A percentile compares a stretch with the other conserved stretches of the same genome.
Evolutionary conservation across 2,329 filamentous ascomycete species (phyloP).

Genomic region (Trichoderma pleuroti): DNA sequence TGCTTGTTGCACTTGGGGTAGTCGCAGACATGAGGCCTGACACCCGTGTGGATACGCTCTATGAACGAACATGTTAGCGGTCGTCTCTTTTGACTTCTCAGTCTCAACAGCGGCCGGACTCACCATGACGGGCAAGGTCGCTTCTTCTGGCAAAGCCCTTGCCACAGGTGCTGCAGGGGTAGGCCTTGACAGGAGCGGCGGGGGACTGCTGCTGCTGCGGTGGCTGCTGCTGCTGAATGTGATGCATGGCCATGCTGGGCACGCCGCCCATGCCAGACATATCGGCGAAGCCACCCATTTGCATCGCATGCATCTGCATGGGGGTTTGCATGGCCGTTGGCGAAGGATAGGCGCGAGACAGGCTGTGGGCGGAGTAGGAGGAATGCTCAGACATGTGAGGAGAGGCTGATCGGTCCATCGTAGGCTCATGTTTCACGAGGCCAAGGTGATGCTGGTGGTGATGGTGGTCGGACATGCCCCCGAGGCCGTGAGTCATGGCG

Average conservation of each 20-base stretch:
- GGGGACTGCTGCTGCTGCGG: conserved; percentile 33
- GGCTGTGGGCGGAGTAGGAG: conserved; percentile 50
- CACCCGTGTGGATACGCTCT: conserved; percentile 95
- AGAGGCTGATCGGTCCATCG: conserved; percentile 53
- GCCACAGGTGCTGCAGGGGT: conserved; percentile 82
- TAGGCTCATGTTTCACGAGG: conserved; percentile 36
- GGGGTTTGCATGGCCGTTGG: conserved; percentile 50
- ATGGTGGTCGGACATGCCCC: conserved; percentile 31
- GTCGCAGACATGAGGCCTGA: conserved; percentile 89
- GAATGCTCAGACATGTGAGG: conserved; percentile 60
- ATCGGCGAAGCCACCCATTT: conserved; percentile 38
- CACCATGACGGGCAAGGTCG: conserved; percentile 91
- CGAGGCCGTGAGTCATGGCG: conserved; percentile 31
- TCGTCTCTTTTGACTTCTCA: too few species aligned
- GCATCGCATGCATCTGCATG: conserved; percentile 46
- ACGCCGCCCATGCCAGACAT: conserved; percentile 35
- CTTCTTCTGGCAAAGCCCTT: conserved; percentile 93
- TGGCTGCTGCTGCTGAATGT: conserved; percentile 31
- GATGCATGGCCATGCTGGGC: conserved; percentile 39
- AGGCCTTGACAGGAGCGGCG: conserved; percentile 59
- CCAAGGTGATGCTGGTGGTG: conserved; percentile 30
- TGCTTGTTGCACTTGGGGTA: conserved; percentile 86
- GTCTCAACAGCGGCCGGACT: not conserved
- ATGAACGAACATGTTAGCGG: conserved; percentile 31
- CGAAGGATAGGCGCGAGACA: conserved; percentile 51